Evolutionary conservation across 495 filamentous ascomycete genomes (phyloP), one percentile per base, ranked within the genome.

Genomic region (Cercophora scortea): DNA sequence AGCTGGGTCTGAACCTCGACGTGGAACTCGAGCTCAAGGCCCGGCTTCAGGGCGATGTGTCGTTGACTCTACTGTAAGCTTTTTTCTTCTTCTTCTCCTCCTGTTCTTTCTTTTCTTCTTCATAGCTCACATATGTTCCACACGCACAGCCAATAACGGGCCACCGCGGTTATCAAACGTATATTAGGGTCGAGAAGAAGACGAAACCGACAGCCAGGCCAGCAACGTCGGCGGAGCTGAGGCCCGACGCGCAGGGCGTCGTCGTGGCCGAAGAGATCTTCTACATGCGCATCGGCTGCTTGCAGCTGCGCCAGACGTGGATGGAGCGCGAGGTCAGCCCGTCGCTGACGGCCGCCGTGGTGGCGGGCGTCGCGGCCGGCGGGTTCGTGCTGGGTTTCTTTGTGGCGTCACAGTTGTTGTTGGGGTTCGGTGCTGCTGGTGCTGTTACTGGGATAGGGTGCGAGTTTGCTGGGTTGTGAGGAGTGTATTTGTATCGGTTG

Each of bases 11-110:
- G 46, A 66, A 71, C 49, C 56, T 69, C 40, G 57, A 71, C 34
- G 58, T 71, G 18, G 62, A 71, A 48, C 11, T 69, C 43, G 64
- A 71, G 58, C 50, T 69, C 35, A 62, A 71, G 61, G 63, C 67
- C 1, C 54, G 58, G 43, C 53, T 69, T 16, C 51, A 68, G 50
- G 68, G 66, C 9, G 68, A 71, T 52, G 54, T 71, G 12, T 64
- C 56, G 32, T 36, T 71, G 51, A 63, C 62, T 33, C 45, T 71
- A 45, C 59, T 71, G 68, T 71, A 46, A 65, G 66, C 40, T 25
- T 18, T 19, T 42, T 45, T 38, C 17, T 43, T 8, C 32, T 41
- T 19, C 16, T 16, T n/a, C 34, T 36, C 9, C 6, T 16, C 32
- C 34, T 32, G n/a, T 45, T 19, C 46, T 55, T 36, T 42, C 42